These are phyloP conservation scores for Phascolomyces articulosus DNA, from an alignment of 371 early-diverging fungal genomes.

Conservation along the genomic window DNA sequence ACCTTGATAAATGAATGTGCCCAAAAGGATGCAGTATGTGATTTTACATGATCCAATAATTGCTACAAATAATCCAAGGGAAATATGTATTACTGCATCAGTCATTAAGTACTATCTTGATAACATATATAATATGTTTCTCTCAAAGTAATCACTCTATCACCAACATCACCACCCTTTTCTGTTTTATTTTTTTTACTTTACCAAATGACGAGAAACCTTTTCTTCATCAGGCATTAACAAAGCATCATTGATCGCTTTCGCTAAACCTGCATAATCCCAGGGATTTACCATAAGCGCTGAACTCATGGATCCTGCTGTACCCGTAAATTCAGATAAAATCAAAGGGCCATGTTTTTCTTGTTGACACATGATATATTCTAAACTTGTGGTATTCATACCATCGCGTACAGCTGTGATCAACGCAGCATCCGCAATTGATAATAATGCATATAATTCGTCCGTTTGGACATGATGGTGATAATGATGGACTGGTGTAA, in stretches of 20 bases:
- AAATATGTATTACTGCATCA: neutral
- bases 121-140: no score
- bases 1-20: conserved; percentile 81
- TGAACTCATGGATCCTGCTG: conserved; percentile 89
- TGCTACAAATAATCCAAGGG: conserved; percentile 47
- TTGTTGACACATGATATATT: conserved; percentile 97
- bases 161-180: no score
- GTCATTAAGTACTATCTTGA: neutral
- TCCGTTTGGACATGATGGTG: conserved; percentile 93
- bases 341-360: conserved; percentile 91
- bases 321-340: conserved; percentile 97
- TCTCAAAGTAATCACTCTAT: no score
- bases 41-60: conserved; percentile 84
- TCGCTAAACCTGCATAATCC: conserved; percentile 94
- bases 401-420: conserved; percentile 98
- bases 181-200: no score
- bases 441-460: conserved; percentile 95
- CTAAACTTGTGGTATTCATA: conserved; percentile 99
- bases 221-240: conserved; percentile 85
- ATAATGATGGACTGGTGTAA: conserved; percentile 93
- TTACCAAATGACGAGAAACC: conserved; percentile 71
- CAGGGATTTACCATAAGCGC: conserved; percentile 97
- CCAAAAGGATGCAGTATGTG: conserved; percentile 94
- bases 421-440: conserved; percentile 92
- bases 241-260: conserved; percentile 89